Conservation (phyloP, 139 green algal genomes). For the Volvox africanus region DNA sequence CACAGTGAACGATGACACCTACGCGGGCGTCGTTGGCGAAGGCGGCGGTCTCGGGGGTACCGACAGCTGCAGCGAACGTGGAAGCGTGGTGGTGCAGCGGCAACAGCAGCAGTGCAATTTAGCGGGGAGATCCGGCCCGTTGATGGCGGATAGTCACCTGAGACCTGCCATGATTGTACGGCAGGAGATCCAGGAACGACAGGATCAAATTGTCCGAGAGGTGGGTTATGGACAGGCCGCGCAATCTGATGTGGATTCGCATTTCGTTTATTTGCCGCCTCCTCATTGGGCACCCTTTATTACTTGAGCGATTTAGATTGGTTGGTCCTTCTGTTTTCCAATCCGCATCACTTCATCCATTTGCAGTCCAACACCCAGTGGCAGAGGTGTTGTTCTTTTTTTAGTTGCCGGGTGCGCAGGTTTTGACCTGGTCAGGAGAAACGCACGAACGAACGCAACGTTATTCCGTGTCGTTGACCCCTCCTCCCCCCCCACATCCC, state of each 20-base stretch:
- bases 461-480: not conserved
- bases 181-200: not conserved
- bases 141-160: not conserved
- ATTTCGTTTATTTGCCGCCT: not conserved
- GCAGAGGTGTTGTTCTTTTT: not conserved
- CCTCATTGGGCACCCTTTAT: not conserved
- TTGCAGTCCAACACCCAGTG: not conserved
- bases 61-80: not conserved
- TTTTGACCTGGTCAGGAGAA: not conserved
- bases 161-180: not conserved
- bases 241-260: not conserved
- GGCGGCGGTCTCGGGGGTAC: not conserved
- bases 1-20: not conserved
- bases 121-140: not conserved
- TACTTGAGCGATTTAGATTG: not conserved
- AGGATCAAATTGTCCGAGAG: not conserved
- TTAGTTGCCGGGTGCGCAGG: not conserved
- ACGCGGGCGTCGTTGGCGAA: not conserved
- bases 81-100: not conserved
- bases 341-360: not conserved
- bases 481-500: not conserved
- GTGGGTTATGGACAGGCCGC: not conserved
- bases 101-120: not conserved
- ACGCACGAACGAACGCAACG: not conserved
- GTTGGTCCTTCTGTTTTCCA: not conserved